Conservation (phyloP, 176 grass and related monocot genomes). For the Elymus sibiricus region DNA sequence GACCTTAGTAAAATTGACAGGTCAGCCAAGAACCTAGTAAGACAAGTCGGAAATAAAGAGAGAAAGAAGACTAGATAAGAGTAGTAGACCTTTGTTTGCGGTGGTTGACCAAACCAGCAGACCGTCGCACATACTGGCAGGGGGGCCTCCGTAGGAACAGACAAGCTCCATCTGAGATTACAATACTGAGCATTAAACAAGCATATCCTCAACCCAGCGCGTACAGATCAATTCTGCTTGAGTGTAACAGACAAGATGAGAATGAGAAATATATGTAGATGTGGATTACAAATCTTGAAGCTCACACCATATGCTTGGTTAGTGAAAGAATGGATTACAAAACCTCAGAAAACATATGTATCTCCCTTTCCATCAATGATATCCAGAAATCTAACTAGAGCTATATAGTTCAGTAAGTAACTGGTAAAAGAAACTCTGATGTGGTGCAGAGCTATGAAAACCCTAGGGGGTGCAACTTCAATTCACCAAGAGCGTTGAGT, state of each 20-base stretch:
- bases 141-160: not conserved
- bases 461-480: not conserved
- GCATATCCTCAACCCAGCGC: not conserved
- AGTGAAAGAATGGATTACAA: not conserved
- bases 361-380: not conserved
- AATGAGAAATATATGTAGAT: not conserved
- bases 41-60: not conserved
- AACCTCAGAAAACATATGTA: not conserved
- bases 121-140: not conserved
- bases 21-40: not conserved
- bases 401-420: not conserved
- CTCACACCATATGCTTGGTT: not conserved
- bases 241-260: not conserved
- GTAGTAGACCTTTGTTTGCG: not conserved
- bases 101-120: not conserved
- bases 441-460: not conserved
- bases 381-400: not conserved
- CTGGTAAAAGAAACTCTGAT: not conserved
- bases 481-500: not conserved
- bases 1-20: not conserved
- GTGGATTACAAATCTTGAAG: not conserved
- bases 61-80: not conserved
- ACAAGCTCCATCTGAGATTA: not conserved
- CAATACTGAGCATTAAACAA: constrained; percentile 6
- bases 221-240: not conserved